phyloP scores from a whole-genome alignment of 208 protist genomes.

The Wallacemonas rigidus region DNA sequence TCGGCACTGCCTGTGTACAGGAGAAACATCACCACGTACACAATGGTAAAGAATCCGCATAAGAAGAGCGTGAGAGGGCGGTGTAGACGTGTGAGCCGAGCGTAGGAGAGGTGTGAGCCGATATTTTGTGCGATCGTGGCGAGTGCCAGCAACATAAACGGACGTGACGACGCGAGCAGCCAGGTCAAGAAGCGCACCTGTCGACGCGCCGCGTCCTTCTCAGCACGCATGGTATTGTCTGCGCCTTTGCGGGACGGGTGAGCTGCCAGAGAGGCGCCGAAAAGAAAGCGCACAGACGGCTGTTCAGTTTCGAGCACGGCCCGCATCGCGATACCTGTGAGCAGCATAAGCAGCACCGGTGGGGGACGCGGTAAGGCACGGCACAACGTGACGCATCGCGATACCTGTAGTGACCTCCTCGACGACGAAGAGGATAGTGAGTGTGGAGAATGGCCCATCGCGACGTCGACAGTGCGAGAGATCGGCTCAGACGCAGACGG shows the following conservation, averaged over 20 bases:
- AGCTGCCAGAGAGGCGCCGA: neutral
- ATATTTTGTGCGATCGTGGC: constrained; percentile 30
- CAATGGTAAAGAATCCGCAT: constrained; percentile 18
- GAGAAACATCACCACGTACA: constrained; percentile 23
- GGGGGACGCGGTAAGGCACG: constrained; percentile 4
- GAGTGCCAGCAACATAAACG: constrained; percentile 22
- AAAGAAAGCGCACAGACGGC: neutral
- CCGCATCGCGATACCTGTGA: constrained; percentile 17
- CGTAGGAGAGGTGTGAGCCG: constrained; percentile 30
- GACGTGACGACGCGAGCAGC: constrained; percentile 9
- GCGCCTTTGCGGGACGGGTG: too few species aligned
- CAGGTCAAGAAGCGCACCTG: neutral
- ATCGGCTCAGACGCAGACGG: neutral
- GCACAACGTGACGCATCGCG: neutral
- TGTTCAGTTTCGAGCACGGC: constrained; percentile 14
- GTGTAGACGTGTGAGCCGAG: constrained; percentile 10
- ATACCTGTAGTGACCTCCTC: neutral
- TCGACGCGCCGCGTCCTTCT: neutral
- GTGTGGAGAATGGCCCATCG: neutral
- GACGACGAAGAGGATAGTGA: neutral
- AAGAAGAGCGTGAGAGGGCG: constrained; percentile 21
- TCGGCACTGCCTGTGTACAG: constrained; percentile 15
- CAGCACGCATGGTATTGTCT: neutral
- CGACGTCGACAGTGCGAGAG: neutral
- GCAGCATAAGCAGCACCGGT: constrained; percentile 29